Evolutionary conservation across 2,329 filamentous ascomycete species (phyloP), one percentile per base, ranked within the genome.

Genomic region (Scedosporium aurantiacum): DNA sequence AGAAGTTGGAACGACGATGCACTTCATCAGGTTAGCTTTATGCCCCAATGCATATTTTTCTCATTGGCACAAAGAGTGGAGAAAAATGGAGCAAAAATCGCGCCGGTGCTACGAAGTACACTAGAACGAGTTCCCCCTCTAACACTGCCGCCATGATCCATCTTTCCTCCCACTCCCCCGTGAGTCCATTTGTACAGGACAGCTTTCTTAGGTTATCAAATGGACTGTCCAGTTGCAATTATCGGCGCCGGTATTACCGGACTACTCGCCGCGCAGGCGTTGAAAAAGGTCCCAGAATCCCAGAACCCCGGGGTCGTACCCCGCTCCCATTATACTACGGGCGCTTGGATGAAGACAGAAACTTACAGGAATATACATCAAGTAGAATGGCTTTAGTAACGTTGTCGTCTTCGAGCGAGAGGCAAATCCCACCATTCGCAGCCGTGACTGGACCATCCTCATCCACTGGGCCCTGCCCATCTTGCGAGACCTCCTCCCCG

Each of bases 391-490:
- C 27, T 71, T 75, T 62, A 57, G 5, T 2, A 57, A 67, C 4
- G 71, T 71, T 5, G 60, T 65, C 37, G 63, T 75, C 2, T 73
- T 70, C 58, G 73, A 75, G 23, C 57, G 62, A 16, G 73, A 74
- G 40, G 58, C 61, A 1, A 63, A 66, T 58, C 54, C 73, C 61
- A 64, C 69, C 7, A 66, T 67, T 23, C 69, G 72, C 7, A 57
- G 62, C 2, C 71, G 73, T 60, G 73, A 75, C 66, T 75, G 73
- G 73, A 72, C 70, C n/a, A 73, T 76, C 37, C 67, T 73, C 10
- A 64, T 76, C 23, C 73, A 75, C 63, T 77, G 75, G 75, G 74
- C 70, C 12, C 69, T 75, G 66, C 69, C 72, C 1, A 65, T 67
- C 5, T 68, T 77, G 57, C 64, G 61, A 50, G 65, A 71, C 54